Evolutionary conservation across 2,329 filamentous ascomycete genomes (phyloP), one percentile per base, ranked within the genome.

Genomic region (Venturia pyrina): DNA sequence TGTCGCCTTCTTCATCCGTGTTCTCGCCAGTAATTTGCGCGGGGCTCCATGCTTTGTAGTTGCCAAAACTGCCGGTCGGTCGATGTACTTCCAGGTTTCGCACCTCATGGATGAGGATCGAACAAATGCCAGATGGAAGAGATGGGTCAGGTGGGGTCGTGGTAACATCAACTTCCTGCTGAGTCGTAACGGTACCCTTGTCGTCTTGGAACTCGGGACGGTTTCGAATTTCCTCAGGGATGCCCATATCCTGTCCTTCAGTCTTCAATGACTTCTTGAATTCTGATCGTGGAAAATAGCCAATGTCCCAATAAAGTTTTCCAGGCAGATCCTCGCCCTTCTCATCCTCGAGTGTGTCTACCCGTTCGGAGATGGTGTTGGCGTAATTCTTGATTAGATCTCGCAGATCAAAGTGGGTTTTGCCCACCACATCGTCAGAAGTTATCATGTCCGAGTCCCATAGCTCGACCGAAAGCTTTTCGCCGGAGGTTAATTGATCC

Each of bases 371-470:
- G 0, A 86, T 85, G 28, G 84, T 78, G 0, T 80, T 71, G 59
- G 15, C 19, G 19, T 59, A 59, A 28, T 77, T 79, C 64, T 80
- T 80, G 83, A 91, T 90, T 8, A 91, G 71, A 3, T 84, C 75
- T 70, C 87, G 87, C 41, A 91, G 74, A 67, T 85, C 83, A 11
- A 91, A 75, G 72, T 91, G 88, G 15, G 90, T 88, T n/a, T 88
- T 82, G 17, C 89, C 89, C 1, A 91, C 79, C 70, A 91, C 88
- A 70, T 91, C 89, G 71, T 91, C 89, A 1, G 88, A 88, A 1
- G 85, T 88, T 64, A 85, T 82, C 56, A 85, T 85, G 72, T 91
- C 89, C 1, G 87, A 89, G 70, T 92, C 89, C 89, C 88, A 92
- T 0, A 91, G 78, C 71, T 91, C 87, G 1, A 91, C 72, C 2